phyloP scores from a whole-genome alignment of 768 basidiomycete species.

The Mycena galopus region DNA sequence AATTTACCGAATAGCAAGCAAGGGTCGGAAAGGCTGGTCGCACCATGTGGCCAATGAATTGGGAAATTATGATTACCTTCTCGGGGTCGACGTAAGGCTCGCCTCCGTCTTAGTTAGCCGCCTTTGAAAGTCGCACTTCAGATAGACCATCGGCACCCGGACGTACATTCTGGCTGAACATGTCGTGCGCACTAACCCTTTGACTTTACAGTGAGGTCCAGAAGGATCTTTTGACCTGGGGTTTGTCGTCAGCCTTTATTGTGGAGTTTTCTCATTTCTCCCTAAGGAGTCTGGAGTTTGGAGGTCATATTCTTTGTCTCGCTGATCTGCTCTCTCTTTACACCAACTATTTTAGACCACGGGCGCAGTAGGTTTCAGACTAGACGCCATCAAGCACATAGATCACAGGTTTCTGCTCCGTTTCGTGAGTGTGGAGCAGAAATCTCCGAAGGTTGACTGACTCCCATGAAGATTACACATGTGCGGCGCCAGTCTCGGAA shows the following conservation, averaged over 20 bases:
- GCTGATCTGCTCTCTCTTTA: background rate
- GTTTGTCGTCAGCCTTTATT: slow-evolving; percentile 75
- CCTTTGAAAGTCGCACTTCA: slow-evolving; percentile 42
- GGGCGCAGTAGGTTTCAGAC: slow-evolving; percentile 79
- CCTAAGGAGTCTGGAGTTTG: slow-evolving; percentile 16
- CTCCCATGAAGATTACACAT: slow-evolving; percentile 61
- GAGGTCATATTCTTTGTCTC: slow-evolving; percentile 15
- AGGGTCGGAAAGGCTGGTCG: slow-evolving; percentile 85
- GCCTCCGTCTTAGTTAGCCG: background rate
- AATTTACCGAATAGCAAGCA: slow-evolving; percentile 80
- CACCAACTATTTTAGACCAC: slow-evolving; percentile 64
- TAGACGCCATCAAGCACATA: slow-evolving; percentile 94
- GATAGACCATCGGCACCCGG: slow-evolving; percentile 88
- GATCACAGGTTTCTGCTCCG: slow-evolving; percentile 76
- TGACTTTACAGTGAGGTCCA: slow-evolving; percentile 62
- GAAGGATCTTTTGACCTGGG: slow-evolving; percentile 83
- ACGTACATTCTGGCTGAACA: background rate
- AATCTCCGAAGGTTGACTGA: background rate
- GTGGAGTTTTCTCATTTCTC: slow-evolving; percentile 35
- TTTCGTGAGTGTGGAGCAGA: slow-evolving; percentile 66
- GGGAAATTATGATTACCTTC: slow-evolving; percentile 90
- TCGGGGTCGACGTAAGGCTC: slow-evolving; percentile 75
- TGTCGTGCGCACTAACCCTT: background rate
- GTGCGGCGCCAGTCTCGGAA: slow-evolving; percentile 59
- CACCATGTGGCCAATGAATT: slow-evolving; percentile 78